Conservation (phyloP, 2,329 filamentous ascomycete species). For the Didymella segeticola region DNA sequence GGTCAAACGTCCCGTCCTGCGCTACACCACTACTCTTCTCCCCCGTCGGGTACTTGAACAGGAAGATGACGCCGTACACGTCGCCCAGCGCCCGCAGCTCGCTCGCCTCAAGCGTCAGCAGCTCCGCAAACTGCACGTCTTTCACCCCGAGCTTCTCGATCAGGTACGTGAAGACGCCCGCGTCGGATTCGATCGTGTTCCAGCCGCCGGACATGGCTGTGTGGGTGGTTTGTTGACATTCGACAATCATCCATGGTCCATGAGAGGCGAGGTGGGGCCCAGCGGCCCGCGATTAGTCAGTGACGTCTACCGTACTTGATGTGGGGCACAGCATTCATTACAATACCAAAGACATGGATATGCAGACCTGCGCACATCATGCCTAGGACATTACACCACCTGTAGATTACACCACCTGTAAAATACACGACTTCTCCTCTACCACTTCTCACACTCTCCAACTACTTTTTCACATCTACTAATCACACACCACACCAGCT, state of each 20-base stretch:
- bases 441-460: neutral
- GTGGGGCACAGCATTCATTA: slow-evolving; percentile 4
- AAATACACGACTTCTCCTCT: neutral
- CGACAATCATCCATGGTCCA: too few species aligned
- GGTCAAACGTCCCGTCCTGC: slow-evolving; percentile 82
- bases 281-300: slow-evolving; percentile 10
- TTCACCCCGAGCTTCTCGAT: slow-evolving; percentile 91
- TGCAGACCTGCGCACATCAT: too few species aligned
- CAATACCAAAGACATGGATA: too few species aligned
- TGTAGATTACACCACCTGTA: too few species aligned
- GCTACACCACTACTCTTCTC: slow-evolving; percentile 70
- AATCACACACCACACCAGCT: too few species aligned
- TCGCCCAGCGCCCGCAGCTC: slow-evolving; percentile 67
- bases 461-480: too few species aligned
- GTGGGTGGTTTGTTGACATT: too few species aligned
- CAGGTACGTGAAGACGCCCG: slow-evolving; percentile 96
- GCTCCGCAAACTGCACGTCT: slow-evolving; percentile 95
- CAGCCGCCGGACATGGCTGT: slow-evolving; percentile 70
- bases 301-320: slow-evolving; percentile 1
- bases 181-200: slow-evolving; percentile 98
- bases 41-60: slow-evolving; percentile 93
- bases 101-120: slow-evolving; percentile 84
- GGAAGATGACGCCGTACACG: slow-evolving; percentile 94
- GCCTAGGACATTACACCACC: too few species aligned
- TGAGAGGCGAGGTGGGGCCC: too few species aligned